Base-by-base conservation (phyloP, 2,329 filamentous ascomycete genomes). In the Trichoderma guizhouense region DNA sequence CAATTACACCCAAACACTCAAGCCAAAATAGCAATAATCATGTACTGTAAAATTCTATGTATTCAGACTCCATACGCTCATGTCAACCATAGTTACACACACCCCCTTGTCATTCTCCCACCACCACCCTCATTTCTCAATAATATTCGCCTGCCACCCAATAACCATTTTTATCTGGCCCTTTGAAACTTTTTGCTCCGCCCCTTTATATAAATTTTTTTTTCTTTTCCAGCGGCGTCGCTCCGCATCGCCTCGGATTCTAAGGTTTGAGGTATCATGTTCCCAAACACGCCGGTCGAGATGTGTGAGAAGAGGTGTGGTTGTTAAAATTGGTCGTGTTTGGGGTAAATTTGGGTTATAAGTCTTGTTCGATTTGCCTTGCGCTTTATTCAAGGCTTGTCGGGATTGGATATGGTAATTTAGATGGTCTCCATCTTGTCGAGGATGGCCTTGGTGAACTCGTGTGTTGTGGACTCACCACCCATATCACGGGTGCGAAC, bases 401-500 rank as follows among this genome's bases (percentile, higher is more conserved):
- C n/a, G 7, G n/a, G n/a, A n/a, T n/a, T n/a, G 15, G 39, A 3
- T 57, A 30, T 26, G 30, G 18, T 57, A 36, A 36, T 51, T 88
- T 89, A 92, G 82, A 91, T 79, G 77, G 86, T 85, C 87, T 98
- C 95, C 94, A 99, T 97, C 89, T 96, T 93, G 86, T 95, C 90
- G 80, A 99, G 88, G 80, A 99, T 93, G 78, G 96, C 95, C 79
- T 92, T 89, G 79, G 96, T 98, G 87, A 98, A 99, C 83, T 98
- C 91, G 84, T 98, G 91, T 75, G 95, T 99, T 78, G 92, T 94
- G 80, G 90, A 90, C 76, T 91, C 86, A 82, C 96, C 96, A 81
- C 95, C 95, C 96, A 99, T 98, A 81, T 99, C 96, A 79, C 92
- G 92, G 75, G 96, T 99, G 83, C 95, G 92, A 80, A 90, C 88